Percentiles rank a stretch among this genome's conserved stretches.
phyloP scores from a whole-genome alignment of 1,284 basidiomycete species.

The Ceratobasidium sp. region DNA sequence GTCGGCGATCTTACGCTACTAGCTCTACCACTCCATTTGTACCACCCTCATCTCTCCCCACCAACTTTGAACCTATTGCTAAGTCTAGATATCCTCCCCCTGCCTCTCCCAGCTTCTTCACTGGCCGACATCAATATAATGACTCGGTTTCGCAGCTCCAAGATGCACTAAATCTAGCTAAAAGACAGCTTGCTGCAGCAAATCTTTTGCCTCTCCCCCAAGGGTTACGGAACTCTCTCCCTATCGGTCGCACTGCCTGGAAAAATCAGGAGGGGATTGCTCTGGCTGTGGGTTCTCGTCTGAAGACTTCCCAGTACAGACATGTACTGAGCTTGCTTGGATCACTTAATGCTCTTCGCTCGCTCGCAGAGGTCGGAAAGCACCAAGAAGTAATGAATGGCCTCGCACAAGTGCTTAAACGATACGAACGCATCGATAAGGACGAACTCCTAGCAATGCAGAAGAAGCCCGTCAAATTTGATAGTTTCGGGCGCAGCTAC shows the following conservation, averaged over 20 bases:
- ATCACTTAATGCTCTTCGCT: slow-evolving; percentile 78
- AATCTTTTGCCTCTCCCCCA: slow-evolving; percentile 82
- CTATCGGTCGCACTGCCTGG: slow-evolving; percentile 75
- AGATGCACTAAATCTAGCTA: slow-evolving; percentile 70
- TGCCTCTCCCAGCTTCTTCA: slow-evolving; percentile 83
- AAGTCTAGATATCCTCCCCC: slow-evolving; percentile 52
- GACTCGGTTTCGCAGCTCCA: slow-evolving; percentile 81
- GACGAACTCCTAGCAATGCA: slow-evolving; percentile 64
- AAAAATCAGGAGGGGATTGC: slow-evolving; percentile 73
- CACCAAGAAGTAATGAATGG: slow-evolving; percentile 68
- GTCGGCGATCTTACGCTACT: slow-evolving; percentile 32
- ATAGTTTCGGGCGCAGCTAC: slow-evolving; percentile 83
- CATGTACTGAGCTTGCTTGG: slow-evolving; percentile 75
- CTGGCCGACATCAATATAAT: slow-evolving; percentile 83
- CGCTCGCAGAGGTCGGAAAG: slow-evolving; percentile 76
- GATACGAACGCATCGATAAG: slow-evolving; percentile 76
- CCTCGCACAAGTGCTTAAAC: slow-evolving; percentile 68
- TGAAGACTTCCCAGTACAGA: slow-evolving; percentile 82
- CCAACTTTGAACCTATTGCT: not conserved
- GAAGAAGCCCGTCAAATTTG: slow-evolving; percentile 71
- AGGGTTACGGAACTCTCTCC: slow-evolving; percentile 65
- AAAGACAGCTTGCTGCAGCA: slow-evolving; percentile 71
- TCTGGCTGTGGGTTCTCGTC: slow-evolving; percentile 67
- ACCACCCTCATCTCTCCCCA: slow-evolving; percentile 30
- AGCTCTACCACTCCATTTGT: slow-evolving; percentile 25